Percentiles rank a stretch among this genome's conserved stretches.
These are phyloP conservation scores for Cystobasidium pallidum DNA, from an alignment of 1,284 basidiomycete species.

Conservation along the genomic window DNA sequence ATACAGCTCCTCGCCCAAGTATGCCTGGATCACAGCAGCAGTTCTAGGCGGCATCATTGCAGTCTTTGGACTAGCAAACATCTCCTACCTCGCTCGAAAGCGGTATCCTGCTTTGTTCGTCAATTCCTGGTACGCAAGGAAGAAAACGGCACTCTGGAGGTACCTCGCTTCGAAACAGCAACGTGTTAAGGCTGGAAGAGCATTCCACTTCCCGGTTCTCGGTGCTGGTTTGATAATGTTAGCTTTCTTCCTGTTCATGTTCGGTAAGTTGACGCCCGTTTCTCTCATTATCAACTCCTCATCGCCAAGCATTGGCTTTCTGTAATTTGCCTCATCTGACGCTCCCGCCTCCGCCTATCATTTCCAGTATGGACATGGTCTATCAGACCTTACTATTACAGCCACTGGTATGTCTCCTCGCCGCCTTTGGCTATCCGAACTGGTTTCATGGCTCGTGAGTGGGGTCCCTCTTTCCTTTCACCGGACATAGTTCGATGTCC, in stretches of 20 bases:
- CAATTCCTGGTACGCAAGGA: background rate
- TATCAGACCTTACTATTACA: conserved; percentile 57
- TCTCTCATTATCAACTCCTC: background rate
- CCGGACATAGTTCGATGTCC: too few species aligned
- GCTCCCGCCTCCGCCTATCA: too few species aligned
- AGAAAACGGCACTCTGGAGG: conserved; percentile 35
- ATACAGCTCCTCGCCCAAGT: conserved; percentile 46
- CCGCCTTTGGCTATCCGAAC: conserved; percentile 58
- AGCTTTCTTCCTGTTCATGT: conserved; percentile 55
- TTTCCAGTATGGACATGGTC: conserved; percentile 55
- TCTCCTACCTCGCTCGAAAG: conserved; percentile 11
- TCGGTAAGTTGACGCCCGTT: conserved; percentile 51
- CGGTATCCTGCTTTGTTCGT: conserved; percentile 31
- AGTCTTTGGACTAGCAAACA: conserved; percentile 42
- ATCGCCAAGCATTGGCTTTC: too few species aligned
- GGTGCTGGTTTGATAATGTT: conserved; percentile 54
- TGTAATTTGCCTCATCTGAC: too few species aligned
- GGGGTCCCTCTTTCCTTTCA: too few species aligned
- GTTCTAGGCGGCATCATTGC: conserved; percentile 50
- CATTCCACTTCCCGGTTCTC: conserved; percentile 56
- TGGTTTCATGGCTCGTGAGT: conserved; percentile 57
- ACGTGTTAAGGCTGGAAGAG: conserved; percentile 40
- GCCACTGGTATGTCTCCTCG: conserved; percentile 56
- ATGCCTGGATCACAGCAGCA: conserved; percentile 50
- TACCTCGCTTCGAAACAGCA: conserved; percentile 51